Conservation (phyloP, 805 yeast species). For the Yamadazyma nakazawae region DNA sequence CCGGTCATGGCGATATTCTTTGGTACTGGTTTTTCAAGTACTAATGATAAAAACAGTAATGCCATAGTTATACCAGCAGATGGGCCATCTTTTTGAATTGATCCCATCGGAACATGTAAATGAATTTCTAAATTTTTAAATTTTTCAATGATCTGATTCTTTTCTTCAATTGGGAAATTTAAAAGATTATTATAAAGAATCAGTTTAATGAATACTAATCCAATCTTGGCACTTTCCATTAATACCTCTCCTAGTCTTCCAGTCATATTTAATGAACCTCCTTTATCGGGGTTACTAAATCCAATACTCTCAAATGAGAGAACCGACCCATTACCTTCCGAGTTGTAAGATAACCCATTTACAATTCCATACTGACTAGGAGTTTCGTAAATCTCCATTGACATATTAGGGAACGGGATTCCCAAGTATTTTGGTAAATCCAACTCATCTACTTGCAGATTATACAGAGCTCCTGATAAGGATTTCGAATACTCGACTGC, state of each 20-base stretch:
- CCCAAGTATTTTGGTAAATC: conserved; percentile 73
- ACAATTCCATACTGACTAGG: conserved; percentile 60
- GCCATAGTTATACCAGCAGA: conserved; percentile 51
- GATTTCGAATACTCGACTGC: conserved; percentile 63
- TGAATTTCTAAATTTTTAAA: conserved; percentile 57
- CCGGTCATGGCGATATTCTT: conserved; percentile 77
- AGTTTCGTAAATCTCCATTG: conserved; percentile 25
- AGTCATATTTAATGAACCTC: conserved; percentile 55
- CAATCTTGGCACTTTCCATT: conserved; percentile 78
- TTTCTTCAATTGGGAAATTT: conserved; percentile 28
- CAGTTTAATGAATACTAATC: conserved; percentile 66
- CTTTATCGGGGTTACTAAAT: conserved; percentile 41
- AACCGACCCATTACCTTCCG: conserved; percentile 82
- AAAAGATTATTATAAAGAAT: conserved; percentile 37
- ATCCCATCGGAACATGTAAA: conserved; percentile 49
- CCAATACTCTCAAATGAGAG: conserved; percentile 75
- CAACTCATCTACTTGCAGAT: conserved; percentile 41
- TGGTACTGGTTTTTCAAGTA: conserved; percentile 43
- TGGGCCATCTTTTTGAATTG: conserved; percentile 47
- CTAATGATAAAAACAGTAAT: conserved; percentile 41
- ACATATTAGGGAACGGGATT: conserved; percentile 45
- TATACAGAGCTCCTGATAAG: conserved; percentile 25
- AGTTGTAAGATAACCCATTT: conserved; percentile 83
- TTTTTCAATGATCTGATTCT: conserved; percentile 34
- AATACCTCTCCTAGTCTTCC: conserved; percentile 82